Base-by-base conservation (phyloP, 73 alveolate genomes). In the Diophrys appendiculata region DNA sequence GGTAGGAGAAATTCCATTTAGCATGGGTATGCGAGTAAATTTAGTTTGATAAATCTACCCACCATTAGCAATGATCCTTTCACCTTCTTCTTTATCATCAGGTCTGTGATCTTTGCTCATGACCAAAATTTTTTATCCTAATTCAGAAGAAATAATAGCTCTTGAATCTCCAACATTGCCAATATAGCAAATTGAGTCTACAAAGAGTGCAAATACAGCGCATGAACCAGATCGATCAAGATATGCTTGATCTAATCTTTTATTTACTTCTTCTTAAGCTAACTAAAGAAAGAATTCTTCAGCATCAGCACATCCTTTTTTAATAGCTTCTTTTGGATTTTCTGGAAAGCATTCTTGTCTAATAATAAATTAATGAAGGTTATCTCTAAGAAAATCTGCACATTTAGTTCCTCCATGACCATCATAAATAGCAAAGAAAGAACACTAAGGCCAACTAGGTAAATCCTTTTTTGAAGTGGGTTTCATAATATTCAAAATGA, bases 251-350 rank as follows among this genome's bases (percentile, higher is more conserved):
- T 54, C 69, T 24, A 78, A 87, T 60, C 54, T 79, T 30, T 81
- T 77, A 79, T 71, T 76, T 34, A 72, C 29, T 54, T 69, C 90
- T 52, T 85, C 72, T 43, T 83, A 89, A 54, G 95, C 95, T 30
- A 83, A 80, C 35, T 90, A 93, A 29, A 93, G 52, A 72, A 93
- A 96, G 53, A 85, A 88, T 33, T 82, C 80, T 83, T 96, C 99
- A 14, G 99, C 99, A 34, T 88, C 88, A 55, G 76, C 74, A 76
- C 96, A 96, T 52, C 98, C 99, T 8, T 87, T 60, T 70, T 79
- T 89, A 24, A 96, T 85, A 0, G 99, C 99, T 72, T 90, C 90
- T 1, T 83, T 88, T 53, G 96, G 95, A 72, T 82, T 76, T 80
- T 77, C 76, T 23, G 98, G 98, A 77, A 90, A 93, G 54, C 77